These are phyloP conservation scores for Ploettnerulaceae sp. DNA, from an alignment of 2,329 filamentous ascomycete species.

Conservation along the genomic window DNA sequence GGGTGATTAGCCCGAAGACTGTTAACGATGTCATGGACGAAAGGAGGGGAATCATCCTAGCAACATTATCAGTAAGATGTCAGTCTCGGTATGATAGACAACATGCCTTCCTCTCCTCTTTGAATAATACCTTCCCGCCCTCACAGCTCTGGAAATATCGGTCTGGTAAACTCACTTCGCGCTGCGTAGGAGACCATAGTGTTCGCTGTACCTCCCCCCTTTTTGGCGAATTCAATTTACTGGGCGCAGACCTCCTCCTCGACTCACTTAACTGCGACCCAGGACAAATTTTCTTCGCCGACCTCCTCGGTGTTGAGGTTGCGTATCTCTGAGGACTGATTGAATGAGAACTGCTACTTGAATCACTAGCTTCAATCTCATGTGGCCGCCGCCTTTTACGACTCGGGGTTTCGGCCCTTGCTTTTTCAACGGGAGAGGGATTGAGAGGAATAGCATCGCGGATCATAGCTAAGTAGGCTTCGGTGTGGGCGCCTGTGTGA, in stretches of 20 bases:
- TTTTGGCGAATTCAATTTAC: background rate
- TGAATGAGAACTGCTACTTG: constrained; percentile 10
- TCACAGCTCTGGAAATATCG: background rate
- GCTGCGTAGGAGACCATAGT: background rate
- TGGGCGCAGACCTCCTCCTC: constrained; percentile 7
- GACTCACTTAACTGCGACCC: constrained; percentile 7
- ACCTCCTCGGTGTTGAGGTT: constrained; percentile 13
- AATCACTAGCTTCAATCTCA: constrained; percentile 16
- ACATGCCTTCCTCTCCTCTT: constrained; percentile 4
- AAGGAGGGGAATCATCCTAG: constrained; percentile 1
- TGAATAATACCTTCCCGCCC: background rate
- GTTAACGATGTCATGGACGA: background rate
- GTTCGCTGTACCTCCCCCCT: background rate
- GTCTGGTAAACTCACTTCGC: background rate
- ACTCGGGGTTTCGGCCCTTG: constrained; percentile 4
- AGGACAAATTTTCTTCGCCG: background rate
- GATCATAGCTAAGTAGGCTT: constrained; percentile 15
- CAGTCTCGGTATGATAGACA: background rate
- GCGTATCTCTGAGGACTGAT: constrained; percentile 12
- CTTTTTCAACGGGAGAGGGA: constrained; percentile 1
- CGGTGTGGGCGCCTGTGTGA: background rate
- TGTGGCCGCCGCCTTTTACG: constrained; percentile 11
- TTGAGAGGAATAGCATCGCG: constrained; percentile 9
- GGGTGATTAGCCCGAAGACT: constrained; percentile 4
- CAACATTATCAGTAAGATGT: background rate